Conservation (phyloP, 2,329 filamentous ascomycete species). For the Hypoxylon sp. region DNA sequence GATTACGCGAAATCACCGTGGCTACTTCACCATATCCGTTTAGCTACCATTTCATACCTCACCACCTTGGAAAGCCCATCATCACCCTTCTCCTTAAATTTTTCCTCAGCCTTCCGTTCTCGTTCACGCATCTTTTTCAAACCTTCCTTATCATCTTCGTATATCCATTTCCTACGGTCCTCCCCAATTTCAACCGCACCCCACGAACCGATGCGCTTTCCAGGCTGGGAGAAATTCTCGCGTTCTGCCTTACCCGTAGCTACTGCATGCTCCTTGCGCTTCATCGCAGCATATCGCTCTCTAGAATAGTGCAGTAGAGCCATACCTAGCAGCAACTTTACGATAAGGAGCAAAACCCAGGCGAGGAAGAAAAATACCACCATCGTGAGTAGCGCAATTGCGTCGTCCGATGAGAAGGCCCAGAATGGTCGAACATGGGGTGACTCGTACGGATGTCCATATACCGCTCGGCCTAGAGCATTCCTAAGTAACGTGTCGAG, state of each 20-base stretch:
- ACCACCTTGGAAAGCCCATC: slow-evolving; percentile 70
- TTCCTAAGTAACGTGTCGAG: slow-evolving; percentile 84
- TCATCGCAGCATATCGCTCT: slow-evolving; percentile 85
- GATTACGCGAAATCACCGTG: not conserved
- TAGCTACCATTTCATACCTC: slow-evolving; percentile 95
- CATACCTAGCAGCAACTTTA: slow-evolving; percentile 93
- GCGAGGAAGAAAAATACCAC: slow-evolving; percentile 85
- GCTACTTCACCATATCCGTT: slow-evolving; percentile 85
- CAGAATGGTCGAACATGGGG: slow-evolving; percentile 62
- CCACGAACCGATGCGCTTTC: slow-evolving; percentile 83
- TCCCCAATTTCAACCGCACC: slow-evolving; percentile 91
- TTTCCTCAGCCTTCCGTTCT: slow-evolving; percentile 74
- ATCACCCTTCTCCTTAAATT: slow-evolving; percentile 67
- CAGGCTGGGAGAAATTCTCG: slow-evolving; percentile 76
- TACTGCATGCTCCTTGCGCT: slow-evolving; percentile 72
- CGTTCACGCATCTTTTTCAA: slow-evolving; percentile 73
- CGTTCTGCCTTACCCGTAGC: slow-evolving; percentile 63
- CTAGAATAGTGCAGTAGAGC: slow-evolving; percentile 83
- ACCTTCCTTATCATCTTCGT: slow-evolving; percentile 84
- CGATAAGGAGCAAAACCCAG: slow-evolving; percentile 86
- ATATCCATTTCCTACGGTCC: slow-evolving; percentile 87
- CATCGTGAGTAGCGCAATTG: slow-evolving; percentile 85
- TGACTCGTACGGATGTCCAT: slow-evolving; percentile 67
- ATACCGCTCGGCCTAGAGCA: slow-evolving; percentile 81
- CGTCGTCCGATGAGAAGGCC: slow-evolving; percentile 77